These are phyloP conservation scores for Termitomyces sp. DNA, from an alignment of 768 basidiomycete species.

Conservation along the genomic window DNA sequence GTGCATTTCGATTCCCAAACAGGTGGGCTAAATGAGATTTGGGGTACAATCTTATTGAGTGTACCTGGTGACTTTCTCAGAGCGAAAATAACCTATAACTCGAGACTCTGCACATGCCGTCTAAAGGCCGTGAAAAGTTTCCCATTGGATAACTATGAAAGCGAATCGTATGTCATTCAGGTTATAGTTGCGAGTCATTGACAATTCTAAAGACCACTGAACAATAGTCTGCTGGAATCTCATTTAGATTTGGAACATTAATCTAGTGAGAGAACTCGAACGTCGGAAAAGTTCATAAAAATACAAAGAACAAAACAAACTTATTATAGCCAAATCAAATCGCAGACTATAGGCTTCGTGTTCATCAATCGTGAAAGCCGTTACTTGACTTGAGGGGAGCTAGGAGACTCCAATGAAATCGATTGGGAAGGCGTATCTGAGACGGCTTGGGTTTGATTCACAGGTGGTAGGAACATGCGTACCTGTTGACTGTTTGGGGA, in stretches of 20 bases:
- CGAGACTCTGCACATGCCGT: neutral
- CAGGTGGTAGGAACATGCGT: neutral
- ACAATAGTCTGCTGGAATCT: neutral
- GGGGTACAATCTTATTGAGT: neutral
- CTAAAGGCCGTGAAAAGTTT: neutral
- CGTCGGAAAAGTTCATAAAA: neutral
- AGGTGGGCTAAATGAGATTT: neutral
- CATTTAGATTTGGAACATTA: neutral
- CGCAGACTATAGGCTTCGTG: neutral
- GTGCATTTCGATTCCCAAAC: neutral
- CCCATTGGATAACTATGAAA: neutral
- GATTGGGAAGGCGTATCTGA: neutral
- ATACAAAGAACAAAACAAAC: neutral
- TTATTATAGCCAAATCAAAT: neutral
- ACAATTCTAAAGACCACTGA: neutral
- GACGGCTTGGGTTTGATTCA: neutral
- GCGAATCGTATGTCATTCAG: neutral
- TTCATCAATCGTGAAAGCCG: neutral
- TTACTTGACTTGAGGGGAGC: neutral
- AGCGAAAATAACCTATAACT: neutral
- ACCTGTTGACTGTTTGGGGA: conserved; percentile 2
- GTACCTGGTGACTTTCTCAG: neutral
- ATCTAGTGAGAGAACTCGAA: neutral
- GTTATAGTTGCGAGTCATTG: neutral
- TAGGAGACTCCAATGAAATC: neutral